A percentile compares a stretch with the other conserved stretches of the same genome.
Evolutionary conservation across 2,329 filamentous ascomycete genomes (phyloP).

Genomic region (Torrubiellomyces zombiae): DNA sequence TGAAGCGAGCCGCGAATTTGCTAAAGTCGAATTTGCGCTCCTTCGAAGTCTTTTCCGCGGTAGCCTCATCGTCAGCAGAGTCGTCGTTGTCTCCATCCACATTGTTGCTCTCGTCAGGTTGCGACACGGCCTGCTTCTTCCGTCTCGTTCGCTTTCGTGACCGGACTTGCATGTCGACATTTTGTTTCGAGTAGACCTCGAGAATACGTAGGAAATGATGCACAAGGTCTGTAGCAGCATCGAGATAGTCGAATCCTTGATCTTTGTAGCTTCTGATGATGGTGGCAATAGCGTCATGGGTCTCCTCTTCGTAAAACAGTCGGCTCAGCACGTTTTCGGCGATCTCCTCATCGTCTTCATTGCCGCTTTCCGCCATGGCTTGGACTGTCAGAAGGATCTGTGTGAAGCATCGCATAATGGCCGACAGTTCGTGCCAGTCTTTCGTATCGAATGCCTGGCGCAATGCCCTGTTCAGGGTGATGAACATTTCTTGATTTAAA

Average conservation of each 20-base stretch:
- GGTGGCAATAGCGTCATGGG: constrained; percentile 70
- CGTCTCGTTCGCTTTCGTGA: constrained; percentile 57
- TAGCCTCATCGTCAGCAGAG: constrained; percentile 52
- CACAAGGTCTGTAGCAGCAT: constrained; percentile 76
- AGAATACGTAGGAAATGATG: constrained; percentile 87
- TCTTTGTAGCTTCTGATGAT: constrained; percentile 80
- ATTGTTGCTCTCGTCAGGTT: constrained; percentile 18
- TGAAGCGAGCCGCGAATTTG: constrained; percentile 65
- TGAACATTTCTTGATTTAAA: constrained; percentile 87
- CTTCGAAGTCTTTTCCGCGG: constrained; percentile 52
- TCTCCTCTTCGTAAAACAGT: constrained; percentile 96
- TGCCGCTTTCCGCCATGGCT: constrained; percentile 69
- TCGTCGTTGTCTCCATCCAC: constrained; percentile 48
- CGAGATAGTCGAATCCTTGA: constrained; percentile 84
- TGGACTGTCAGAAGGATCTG: constrained; percentile 86
- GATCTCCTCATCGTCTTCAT: constrained; percentile 93
- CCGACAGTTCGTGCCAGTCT: constrained; percentile 71
- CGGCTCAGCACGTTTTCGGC: constrained; percentile 92
- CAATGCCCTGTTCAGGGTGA: constrained; percentile 71
- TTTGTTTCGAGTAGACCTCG: constrained; percentile 87
- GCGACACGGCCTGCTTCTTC: constrained; percentile 50
- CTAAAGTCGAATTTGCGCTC: constrained; percentile 93
- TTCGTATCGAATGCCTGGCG: constrained; percentile 66
- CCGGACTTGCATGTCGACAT: constrained; percentile 81
- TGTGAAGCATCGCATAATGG: constrained; percentile 85